phyloP scores from a whole-genome alignment of 73 alveolate genomes.

The Paramecium primaurelia region DNA sequence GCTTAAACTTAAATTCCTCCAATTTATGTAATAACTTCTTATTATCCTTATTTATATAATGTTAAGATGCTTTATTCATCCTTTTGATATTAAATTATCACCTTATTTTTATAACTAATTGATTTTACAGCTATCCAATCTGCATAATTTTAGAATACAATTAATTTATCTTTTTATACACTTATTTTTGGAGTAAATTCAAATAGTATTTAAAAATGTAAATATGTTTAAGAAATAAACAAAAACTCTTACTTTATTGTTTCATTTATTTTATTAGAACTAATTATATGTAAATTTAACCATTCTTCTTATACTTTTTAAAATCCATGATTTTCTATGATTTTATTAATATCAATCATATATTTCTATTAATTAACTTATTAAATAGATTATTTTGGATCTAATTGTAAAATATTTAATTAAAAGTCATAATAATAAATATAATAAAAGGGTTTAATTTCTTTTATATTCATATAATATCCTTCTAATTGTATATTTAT shows the following conservation, averaged over 20 bases:
- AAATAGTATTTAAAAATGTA: neutral
- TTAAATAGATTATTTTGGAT: neutral
- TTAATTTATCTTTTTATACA: neutral
- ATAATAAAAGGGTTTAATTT: neutral
- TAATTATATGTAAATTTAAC: neutral
- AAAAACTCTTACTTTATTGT: neutral
- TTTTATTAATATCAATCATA: neutral
- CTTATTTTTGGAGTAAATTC: neutral
- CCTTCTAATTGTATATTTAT: neutral
- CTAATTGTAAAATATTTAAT: neutral
- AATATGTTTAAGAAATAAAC: neutral
- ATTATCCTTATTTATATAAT: neutral
- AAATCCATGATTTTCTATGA: neutral
- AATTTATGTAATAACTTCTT: neutral
- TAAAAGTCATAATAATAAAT: neutral
- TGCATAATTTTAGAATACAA: neutral
- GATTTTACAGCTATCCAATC: neutral
- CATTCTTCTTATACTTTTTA: neutral
- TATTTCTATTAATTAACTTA: neutral
- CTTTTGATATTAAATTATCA: neutral
- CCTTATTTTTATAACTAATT: neutral
- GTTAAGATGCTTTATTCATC: neutral
- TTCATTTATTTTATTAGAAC: neutral
- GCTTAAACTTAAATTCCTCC: neutral
- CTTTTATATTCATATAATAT: neutral